Evolutionary conservation across 2,329 filamentous ascomycete species (phyloP).

Genomic region (Phyllosticta paracitricarpa): DNA sequence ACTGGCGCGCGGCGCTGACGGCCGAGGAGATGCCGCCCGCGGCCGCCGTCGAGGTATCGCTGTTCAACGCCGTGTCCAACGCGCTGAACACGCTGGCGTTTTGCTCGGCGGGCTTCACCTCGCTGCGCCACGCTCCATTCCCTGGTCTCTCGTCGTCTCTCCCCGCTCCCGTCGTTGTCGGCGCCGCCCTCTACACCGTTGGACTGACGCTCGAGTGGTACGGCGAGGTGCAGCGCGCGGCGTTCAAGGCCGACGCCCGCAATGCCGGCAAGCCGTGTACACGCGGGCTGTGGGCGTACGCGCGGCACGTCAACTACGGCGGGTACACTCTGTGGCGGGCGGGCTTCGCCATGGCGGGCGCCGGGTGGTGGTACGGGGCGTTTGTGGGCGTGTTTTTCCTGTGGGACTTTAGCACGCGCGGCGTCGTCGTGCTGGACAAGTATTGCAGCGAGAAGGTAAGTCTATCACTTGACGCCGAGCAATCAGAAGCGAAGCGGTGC

Average conservation of each 20-base stretch:
- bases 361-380: constrained; percentile 37
- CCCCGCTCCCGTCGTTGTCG: constrained; percentile 37
- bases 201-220: constrained; percentile 47
- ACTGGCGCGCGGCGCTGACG: constrained; percentile 40
- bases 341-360: constrained; percentile 39
- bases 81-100: constrained; percentile 47
- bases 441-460: constrained; percentile 33
- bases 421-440: constrained; percentile 39
- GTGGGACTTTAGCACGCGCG: constrained; percentile 36
- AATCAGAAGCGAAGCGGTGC: no score
- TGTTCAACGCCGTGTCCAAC: constrained; percentile 48
- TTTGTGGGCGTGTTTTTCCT: constrained; percentile 32
- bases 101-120: constrained; percentile 41
- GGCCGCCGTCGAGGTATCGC: constrained; percentile 34
- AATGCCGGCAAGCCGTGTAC: constrained; percentile 45
- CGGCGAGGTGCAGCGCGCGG: constrained; percentile 47
- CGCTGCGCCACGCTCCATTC: constrained; percentile 23
- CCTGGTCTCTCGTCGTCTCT: constrained; percentile 17
- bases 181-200: constrained; percentile 38
- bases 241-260: constrained; percentile 40
- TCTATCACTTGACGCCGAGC: not conserved
- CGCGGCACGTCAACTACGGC: constrained; percentile 46
- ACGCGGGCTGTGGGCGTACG: constrained; percentile 39
- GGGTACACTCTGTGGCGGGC: constrained; percentile 43
- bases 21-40: constrained; percentile 41